phyloP scores from a whole-genome alignment of 1,284 basidiomycete species.

The Somion occarium region DNA sequence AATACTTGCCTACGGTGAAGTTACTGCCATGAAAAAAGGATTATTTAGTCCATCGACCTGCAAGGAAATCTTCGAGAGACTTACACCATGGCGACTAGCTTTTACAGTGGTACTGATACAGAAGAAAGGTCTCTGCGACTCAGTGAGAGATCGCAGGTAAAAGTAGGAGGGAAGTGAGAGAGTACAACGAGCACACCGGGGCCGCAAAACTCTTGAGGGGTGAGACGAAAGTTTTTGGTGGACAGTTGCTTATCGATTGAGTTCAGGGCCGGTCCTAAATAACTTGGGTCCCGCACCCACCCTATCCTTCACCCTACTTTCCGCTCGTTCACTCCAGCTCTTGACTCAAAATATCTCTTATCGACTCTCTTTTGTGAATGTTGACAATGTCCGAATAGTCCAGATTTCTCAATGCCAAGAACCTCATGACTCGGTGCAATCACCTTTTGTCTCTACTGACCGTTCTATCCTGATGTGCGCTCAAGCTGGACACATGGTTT shows the following conservation, averaged over 20 bases:
- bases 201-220: slow-evolving; percentile 23
- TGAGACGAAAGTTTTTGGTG: slow-evolving; percentile 17
- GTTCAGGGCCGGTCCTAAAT: slow-evolving; percentile 27
- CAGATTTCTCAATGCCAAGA: too few species aligned
- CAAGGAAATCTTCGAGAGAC: slow-evolving; percentile 28
- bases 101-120: slow-evolving; percentile 34
- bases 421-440: too few species aligned
- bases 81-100: slow-evolving; percentile 70
- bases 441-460: too few species aligned
- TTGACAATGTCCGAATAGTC: too few species aligned
- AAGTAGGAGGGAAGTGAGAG: slow-evolving; percentile 15
- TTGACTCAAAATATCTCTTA: too few species aligned
- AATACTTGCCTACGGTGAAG: slow-evolving; percentile 77
- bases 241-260: slow-evolving; percentile 28
- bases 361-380: too few species aligned
- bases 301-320: too few species aligned
- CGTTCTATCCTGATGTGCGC: too few species aligned
- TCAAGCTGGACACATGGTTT: too few species aligned
- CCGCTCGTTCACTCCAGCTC: too few species aligned
- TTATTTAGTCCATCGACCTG: slow-evolving; percentile 27
- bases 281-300: too few species aligned
- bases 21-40: slow-evolving; percentile 49
- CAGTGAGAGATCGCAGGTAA: slow-evolving; percentile 19
- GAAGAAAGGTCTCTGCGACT: slow-evolving; percentile 22
- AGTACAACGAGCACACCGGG: slow-evolving; percentile 24